phyloP scores from a whole-genome alignment of 2,329 filamentous ascomycete genomes.

The Scedosporium aurantiacum region DNA sequence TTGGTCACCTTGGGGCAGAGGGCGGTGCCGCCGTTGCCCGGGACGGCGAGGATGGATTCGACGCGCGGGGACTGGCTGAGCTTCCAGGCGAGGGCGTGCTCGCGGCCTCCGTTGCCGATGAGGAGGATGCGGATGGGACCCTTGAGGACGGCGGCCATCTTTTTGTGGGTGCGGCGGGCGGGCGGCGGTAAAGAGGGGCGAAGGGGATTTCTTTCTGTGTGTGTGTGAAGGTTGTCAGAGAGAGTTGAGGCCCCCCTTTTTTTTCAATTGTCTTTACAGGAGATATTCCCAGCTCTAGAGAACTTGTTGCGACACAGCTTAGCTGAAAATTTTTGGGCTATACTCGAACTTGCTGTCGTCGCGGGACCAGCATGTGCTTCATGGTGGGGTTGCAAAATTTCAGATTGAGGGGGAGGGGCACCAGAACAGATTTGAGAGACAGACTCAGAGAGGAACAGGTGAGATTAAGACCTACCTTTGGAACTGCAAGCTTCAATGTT shows the following conservation, averaged over 20 bases:
- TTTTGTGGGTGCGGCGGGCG: neutral
- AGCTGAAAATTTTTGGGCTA: too few species aligned
- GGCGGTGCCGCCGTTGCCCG: conserved; percentile 82
- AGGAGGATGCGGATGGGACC: conserved; percentile 55
- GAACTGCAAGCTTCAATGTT: too few species aligned
- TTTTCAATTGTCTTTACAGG: neutral
- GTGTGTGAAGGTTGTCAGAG: neutral
- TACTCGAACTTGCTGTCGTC: neutral
- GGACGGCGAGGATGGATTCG: conserved; percentile 59
- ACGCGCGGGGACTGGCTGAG: conserved; percentile 71
- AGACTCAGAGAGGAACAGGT: too few species aligned
- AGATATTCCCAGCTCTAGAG: neutral
- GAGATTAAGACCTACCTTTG: too few species aligned
- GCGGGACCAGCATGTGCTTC: neutral
- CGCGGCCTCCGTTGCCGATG: conserved; percentile 85
- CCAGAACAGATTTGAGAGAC: too few species aligned
- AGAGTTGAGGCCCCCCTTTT: neutral
- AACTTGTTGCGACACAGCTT: neutral
- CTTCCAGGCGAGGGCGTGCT: conserved; percentile 93
- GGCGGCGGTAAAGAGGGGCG: neutral
- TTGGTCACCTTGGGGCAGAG: conserved; percentile 63
- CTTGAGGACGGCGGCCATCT: conserved; percentile 5
- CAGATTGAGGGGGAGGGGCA: neutral
- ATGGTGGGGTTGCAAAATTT: neutral
- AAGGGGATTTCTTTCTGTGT: neutral